Conservation (phyloP, 2,329 filamentous ascomycete genomes). For the Botrytis galanthina region DNA sequence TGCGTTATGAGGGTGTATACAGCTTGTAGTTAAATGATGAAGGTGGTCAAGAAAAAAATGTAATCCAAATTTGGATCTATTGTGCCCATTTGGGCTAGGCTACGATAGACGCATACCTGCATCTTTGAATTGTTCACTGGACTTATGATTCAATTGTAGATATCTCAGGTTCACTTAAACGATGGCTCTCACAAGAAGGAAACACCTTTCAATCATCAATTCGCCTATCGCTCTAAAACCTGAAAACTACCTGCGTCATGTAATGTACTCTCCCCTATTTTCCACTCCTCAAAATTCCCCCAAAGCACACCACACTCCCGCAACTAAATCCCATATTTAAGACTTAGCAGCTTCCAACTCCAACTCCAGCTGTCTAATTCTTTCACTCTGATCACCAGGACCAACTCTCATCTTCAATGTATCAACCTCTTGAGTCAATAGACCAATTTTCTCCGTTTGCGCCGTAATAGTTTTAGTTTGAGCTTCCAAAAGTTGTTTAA, state of each 20-base stretch:
- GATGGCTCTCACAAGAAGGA: background rate
- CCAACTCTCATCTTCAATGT: conserved; percentile 74
- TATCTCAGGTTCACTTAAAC: background rate
- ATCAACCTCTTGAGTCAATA: conserved; percentile 72
- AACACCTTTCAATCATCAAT: background rate
- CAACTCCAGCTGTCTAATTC: conserved; percentile 64
- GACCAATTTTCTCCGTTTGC: conserved; percentile 74
- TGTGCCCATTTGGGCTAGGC: background rate
- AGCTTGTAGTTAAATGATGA: background rate
- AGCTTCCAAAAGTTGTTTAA: conserved; percentile 72
- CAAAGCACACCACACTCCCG: background rate
- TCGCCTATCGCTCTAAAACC: conserved; percentile 8
- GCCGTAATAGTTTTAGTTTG: conserved; percentile 74
- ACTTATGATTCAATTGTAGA: background rate
- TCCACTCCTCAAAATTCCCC: background rate
- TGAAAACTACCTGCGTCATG: conserved; percentile 4
- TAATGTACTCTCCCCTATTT: background rate
- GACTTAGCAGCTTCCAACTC: conserved; percentile 65
- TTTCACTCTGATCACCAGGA: conserved; percentile 57
- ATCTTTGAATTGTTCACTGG: background rate
- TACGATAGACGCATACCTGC: background rate
- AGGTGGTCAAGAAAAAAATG: background rate
- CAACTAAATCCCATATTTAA: conserved; percentile 6
- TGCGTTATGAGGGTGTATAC: background rate
- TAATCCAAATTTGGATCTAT: background rate